Evolutionary conservation across 2,329 filamentous ascomycete genomes (phyloP).

Genomic region (Zelopaecilomyces penicillatus): DNA sequence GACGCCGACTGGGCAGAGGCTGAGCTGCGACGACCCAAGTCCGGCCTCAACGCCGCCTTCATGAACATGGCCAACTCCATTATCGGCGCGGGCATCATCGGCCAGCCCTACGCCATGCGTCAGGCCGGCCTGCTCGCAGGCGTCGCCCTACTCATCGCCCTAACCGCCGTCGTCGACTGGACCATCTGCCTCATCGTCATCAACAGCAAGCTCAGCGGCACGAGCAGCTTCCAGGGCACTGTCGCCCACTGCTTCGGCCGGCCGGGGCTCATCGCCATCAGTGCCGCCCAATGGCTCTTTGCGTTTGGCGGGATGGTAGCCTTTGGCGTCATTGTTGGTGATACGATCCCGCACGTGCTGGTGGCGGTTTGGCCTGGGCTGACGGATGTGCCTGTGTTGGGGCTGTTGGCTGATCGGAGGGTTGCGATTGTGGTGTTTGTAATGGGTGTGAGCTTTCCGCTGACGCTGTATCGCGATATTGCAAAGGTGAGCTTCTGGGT

Average conservation of each 20-base stretch:
- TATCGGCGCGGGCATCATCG: conserved; percentile 68
- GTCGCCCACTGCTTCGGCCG: conserved; percentile 93
- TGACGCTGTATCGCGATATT: conserved; percentile 93
- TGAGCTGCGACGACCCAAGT: conserved; percentile 64
- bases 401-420: conserved; percentile 71
- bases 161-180: conserved; percentile 90
- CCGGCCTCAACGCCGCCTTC: conserved; percentile 77
- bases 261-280: conserved; percentile 79
- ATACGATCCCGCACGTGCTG: conserved; percentile 89
- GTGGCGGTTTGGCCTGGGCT: conserved; percentile 73
- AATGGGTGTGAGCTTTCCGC: conserved; percentile 76
- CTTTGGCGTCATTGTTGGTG: conserved; percentile 94
- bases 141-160: conserved; percentile 62
- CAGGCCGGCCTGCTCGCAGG: conserved; percentile 84
- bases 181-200: conserved; percentile 95
- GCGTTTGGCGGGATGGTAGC: conserved; percentile 98
- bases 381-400: conserved; percentile 63
- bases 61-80: conserved; percentile 99
- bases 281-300: conserved; percentile 91
- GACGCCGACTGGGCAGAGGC: conserved; percentile 38
- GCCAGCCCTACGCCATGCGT: conserved; percentile 90
- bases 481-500: conserved; percentile 60
- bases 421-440: conserved; percentile 85
- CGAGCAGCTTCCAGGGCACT: conserved; percentile 89
- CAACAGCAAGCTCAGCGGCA: conserved; percentile 93